phyloP scores from a whole-genome alignment of 257 asterid genomes.

The Gentiana dahurica region DNA sequence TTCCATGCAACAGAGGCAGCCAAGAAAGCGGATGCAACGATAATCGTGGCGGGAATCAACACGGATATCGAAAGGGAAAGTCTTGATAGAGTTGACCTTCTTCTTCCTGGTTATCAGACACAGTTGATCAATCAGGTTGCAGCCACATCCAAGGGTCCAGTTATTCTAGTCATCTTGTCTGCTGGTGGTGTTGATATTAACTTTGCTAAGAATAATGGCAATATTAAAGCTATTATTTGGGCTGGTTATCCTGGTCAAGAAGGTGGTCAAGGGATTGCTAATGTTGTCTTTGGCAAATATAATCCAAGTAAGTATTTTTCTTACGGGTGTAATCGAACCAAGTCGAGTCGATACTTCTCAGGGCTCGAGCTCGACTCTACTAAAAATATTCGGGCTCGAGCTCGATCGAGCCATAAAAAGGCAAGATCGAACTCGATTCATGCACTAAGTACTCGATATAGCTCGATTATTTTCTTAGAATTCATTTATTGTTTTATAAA shows the following conservation, averaged over 20 bases:
- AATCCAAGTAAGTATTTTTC: slow-evolving; percentile 22
- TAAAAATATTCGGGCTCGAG: too few relatives aligned
- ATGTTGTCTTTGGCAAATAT: slow-evolving; percentile 29
- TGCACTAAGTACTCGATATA: too few relatives aligned
- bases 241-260: slow-evolving; percentile 46
- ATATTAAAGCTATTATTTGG: slow-evolving; percentile 28
- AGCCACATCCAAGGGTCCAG: slow-evolving; percentile 12
- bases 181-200: too few relatives aligned
- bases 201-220: slow-evolving; percentile 19
- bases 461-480: too few relatives aligned
- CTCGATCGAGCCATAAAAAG: too few relatives aligned
- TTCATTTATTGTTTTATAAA: too few relatives aligned
- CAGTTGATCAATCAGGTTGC: slow-evolving; percentile 28
- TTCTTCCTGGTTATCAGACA: slow-evolving; percentile 35
- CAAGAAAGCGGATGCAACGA: slow-evolving; percentile 24
- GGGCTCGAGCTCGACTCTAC: too few relatives aligned
- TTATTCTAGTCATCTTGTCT: too few relatives aligned
- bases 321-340: too few relatives aligned
- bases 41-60: slow-evolving; percentile 30
- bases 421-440: too few relatives aligned
- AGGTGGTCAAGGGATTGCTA: slow-evolving; percentile 41
- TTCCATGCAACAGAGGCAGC: too few relatives aligned
- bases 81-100: slow-evolving; percentile 21
- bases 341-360: too few relatives aligned
- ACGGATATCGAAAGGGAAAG: slow-evolving; percentile 24